Percentiles rank a stretch among this genome's conserved stretches.
These are phyloP conservation scores for Cryphonectria carpinicola DNA, from an alignment of 2,329 filamentous ascomycete species.

Conservation along the genomic window DNA sequence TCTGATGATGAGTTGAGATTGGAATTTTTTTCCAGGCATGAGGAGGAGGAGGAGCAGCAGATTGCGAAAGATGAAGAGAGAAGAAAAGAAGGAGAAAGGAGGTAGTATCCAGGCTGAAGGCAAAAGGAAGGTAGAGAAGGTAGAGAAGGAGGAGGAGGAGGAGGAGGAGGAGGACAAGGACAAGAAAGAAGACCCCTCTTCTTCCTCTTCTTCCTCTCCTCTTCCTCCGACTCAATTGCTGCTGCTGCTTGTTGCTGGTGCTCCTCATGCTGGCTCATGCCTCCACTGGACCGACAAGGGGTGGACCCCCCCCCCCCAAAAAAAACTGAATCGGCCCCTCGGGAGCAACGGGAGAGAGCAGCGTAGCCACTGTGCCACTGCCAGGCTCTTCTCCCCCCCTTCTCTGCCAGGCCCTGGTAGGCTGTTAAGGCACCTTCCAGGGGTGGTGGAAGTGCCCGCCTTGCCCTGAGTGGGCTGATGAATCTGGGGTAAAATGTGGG, in stretches of 20 bases:
- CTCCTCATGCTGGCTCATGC: neutral
- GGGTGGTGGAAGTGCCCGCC: conserved; percentile 22
- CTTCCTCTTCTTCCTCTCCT: neutral
- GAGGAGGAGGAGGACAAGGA: neutral
- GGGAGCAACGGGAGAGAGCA: neutral
- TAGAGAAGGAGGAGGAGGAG: neutral
- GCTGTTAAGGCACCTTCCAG: neutral
- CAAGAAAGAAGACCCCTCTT: conserved; percentile 1
- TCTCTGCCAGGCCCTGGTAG: neutral
- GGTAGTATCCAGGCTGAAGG: neutral
- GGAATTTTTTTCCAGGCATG: neutral
- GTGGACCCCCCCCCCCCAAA: neutral
- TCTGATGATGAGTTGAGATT: neutral
- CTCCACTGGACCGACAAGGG: neutral
- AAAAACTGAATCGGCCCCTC: conserved; percentile 11
- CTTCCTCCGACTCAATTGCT: neutral
- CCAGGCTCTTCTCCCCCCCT: neutral
- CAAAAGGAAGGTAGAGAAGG: neutral
- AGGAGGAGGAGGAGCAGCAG: neutral
- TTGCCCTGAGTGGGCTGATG: conserved; percentile 26
- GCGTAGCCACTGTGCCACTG: neutral
- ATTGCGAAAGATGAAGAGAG: neutral
- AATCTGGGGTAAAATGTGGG: conserved; percentile 31
- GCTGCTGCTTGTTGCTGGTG: neutral
- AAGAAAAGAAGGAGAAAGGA: neutral